These are phyloP conservation scores for Xylaria acuta DNA, from an alignment of 495 filamentous ascomycete species.

Conservation along the genomic window DNA sequence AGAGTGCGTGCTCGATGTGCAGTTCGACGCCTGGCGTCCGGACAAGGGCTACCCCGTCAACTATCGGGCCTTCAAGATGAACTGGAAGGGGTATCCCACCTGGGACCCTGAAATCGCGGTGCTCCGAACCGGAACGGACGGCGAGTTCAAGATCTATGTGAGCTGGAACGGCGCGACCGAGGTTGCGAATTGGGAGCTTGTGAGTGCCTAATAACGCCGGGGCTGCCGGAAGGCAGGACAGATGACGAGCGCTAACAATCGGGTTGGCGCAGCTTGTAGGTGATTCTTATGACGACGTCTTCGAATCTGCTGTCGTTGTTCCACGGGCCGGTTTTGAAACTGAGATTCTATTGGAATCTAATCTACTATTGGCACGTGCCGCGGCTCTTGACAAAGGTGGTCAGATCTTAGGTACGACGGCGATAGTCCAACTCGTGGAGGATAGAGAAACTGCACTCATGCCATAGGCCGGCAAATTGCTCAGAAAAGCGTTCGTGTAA, in stretches of 20 bases:
- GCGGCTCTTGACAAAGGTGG: slow-evolving; percentile 29
- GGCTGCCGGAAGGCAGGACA: neutral
- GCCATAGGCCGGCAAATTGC: neutral
- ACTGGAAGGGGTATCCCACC: slow-evolving; percentile 34
- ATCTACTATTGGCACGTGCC: slow-evolving; percentile 24
- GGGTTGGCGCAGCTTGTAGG: neutral
- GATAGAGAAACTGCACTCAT: neutral
- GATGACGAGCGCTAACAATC: neutral
- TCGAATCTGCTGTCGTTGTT: neutral
- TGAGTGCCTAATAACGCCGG: neutral
- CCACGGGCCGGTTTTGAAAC: slow-evolving; percentile 37
- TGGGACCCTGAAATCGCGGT: slow-evolving; percentile 29
- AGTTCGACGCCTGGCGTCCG: slow-evolving; percentile 28
- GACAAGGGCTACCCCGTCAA: neutral
- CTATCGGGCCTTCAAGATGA: slow-evolving; percentile 37
- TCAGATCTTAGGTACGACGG: slow-evolving; percentile 24
- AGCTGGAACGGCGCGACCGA: slow-evolving; percentile 44
- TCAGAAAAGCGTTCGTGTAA: neutral
- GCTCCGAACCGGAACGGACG: neutral
- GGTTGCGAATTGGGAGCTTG: slow-evolving; percentile 34
- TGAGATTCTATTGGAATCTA: slow-evolving; percentile 22
- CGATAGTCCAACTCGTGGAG: neutral
- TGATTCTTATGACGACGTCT: slow-evolving; percentile 5
- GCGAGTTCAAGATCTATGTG: slow-evolving; percentile 29
- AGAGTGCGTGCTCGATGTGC: slow-evolving; percentile 32